Evolutionary conservation across 1,284 basidiomycete genomes (phyloP), one percentile per base, ranked within the genome.

Genomic region (Malassezia yamatoensis): DNA sequence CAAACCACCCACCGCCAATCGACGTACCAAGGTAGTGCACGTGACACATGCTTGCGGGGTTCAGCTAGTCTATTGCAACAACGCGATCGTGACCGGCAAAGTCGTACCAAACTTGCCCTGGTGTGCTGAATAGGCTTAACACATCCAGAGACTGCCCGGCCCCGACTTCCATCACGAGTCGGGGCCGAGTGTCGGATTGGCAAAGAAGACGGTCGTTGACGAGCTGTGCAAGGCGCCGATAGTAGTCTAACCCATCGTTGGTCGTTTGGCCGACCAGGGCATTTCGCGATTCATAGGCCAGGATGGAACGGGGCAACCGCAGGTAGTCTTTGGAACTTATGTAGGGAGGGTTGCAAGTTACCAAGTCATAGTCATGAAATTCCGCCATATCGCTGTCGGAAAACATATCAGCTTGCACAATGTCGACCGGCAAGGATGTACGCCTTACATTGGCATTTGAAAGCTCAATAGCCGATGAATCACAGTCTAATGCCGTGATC

Each of bases 341-440:
- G 76, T 94, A 94, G 6, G 90, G 90, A n/a, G 90, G 90, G 75
- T 94, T 96, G 11, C 86, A 84, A 6, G 88, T 88, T 63, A 96
- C 77, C 54, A 94, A 75, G 75, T 90, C 83, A 74, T 85, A 84
- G 11, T 18, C 1, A 36, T 47, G 44, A 15, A 48, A 34, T 15
- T 9, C 12, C 2, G 15, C 12, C 10, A 18, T 13, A 6, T 15
- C 45, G 15, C 35, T 18, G 15, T 47, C 44, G 16, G 42, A 46
- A 10, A 40, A 43, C 32, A 58, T 9, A 16, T 58, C 50, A 8
- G 29, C 43, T 4, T 21, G 29, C 38, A 29, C 35, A 11, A 49
- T 34, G 9, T 38, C 21, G 10, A 55, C 42, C 11, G 34, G 49
- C 18, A 40, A 13, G 2, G 20, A 18, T 13, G 20, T n/a, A 8